These are phyloP conservation scores for Hansenula sp. DNA, from an alignment of 1,139 yeast species.

Conservation along the genomic window DNA sequence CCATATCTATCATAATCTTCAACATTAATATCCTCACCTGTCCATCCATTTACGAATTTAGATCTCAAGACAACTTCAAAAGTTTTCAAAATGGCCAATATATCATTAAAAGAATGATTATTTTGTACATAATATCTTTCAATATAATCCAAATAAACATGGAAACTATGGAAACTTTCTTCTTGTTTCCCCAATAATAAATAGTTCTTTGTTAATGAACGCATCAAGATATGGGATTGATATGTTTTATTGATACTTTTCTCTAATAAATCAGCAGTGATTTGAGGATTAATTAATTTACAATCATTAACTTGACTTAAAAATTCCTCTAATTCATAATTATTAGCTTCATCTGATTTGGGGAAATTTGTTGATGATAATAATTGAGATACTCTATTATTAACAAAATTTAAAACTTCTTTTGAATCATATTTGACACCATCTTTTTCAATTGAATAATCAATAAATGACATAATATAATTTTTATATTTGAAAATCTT, in stretches of 20 bases:
- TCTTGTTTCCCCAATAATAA: constrained; percentile 9
- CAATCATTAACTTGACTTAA: constrained; percentile 19
- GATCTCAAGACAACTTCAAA: constrained; percentile 4
- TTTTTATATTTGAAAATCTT: constrained; percentile 10
- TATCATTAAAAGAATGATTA: constrained; percentile 28
- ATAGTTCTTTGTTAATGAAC: constrained; percentile 27
- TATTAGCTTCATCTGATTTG: constrained; percentile 36
- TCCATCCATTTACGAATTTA: background rate
- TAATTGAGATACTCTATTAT: constrained; percentile 14
- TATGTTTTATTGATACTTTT: constrained; percentile 40
- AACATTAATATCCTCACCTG: constrained; percentile 9
- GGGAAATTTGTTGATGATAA: constrained; percentile 34
- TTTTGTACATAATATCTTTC: constrained; percentile 33
- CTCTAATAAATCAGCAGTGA: constrained; percentile 25
- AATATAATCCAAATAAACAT: constrained; percentile 35
- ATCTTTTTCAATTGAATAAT: background rate
- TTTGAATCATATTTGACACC: constrained; percentile 8
- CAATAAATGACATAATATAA: constrained; percentile 10
- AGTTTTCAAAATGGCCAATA: constrained; percentile 19
- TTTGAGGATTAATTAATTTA: constrained; percentile 13
- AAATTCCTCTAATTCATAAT: constrained; percentile 28
- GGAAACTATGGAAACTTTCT: constrained; percentile 38
- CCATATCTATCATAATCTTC: constrained; percentile 21
- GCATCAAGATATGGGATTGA: constrained; percentile 36
- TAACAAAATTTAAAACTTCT: constrained; percentile 13